A percentile compares a stretch with the other conserved stretches of the same genome.
Conservation (phyloP, 371 early-diverging fungal genomes). For the Cokeromyces recurvatus region DNA sequence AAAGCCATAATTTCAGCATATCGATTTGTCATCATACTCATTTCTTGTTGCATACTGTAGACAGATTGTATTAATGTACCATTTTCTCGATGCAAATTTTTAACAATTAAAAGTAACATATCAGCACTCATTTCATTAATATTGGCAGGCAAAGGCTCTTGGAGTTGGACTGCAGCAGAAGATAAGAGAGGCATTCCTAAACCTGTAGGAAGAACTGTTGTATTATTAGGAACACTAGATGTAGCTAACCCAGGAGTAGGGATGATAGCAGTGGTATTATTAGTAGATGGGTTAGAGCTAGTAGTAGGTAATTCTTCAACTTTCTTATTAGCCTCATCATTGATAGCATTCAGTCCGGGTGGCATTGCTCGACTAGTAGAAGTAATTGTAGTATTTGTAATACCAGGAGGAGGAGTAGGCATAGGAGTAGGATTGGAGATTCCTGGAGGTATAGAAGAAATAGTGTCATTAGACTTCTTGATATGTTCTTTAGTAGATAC, state of each 20-base stretch:
- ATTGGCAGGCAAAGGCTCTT: conserved; percentile 23
- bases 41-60: conserved; percentile 50
- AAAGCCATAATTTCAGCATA: conserved; percentile 44
- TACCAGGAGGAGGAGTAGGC: conserved; percentile 2
- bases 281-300: no score
- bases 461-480: no score
- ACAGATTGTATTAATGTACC: conserved; percentile 38
- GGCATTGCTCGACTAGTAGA: no score
- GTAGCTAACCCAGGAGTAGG: neutral
- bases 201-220: neutral
- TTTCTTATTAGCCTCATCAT: no score
- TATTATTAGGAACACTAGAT: neutral
- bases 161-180: no score
- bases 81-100: conserved; percentile 47
- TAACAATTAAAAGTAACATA: conserved; percentile 33
- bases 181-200: conserved; percentile 2
- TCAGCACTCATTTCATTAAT: conserved; percentile 10
- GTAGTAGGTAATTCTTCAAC: no score
- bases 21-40: conserved; percentile 38
- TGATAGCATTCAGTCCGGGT: no score
- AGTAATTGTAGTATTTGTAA: no score
- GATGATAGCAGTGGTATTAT: neutral
- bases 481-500: no score
- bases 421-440: no score
- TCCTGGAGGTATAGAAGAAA: no score